Conservation (phyloP, 139 green algal species). For the Chlamydomonas schloesseri region DNA sequence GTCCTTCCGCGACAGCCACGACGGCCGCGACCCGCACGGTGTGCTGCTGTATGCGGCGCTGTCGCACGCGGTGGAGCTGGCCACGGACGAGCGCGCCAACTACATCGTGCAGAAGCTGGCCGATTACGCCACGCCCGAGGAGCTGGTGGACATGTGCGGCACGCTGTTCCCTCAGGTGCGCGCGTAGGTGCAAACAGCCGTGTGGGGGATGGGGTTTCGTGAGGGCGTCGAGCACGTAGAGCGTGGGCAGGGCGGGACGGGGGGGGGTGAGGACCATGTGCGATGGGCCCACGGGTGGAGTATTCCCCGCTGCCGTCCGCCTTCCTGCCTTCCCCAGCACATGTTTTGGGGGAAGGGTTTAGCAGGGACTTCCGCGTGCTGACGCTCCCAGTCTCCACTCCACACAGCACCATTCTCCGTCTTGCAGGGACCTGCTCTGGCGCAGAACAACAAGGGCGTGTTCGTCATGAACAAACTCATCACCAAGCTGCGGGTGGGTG, state of each 20-base stretch:
- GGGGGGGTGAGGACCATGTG: too few species aligned
- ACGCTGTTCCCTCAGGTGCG: slow-evolving; percentile 27
- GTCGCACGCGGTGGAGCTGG: slow-evolving; percentile 43
- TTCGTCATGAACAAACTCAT: slow-evolving; percentile 46
- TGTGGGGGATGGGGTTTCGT: background rate
- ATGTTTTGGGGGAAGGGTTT: too few species aligned
- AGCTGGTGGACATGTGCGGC: slow-evolving; percentile 32
- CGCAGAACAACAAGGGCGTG: slow-evolving; percentile 51
- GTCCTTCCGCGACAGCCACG: background rate
- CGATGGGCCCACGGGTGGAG: too few species aligned
- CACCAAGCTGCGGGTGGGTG: background rate
- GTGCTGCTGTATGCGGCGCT: slow-evolving; percentile 41
- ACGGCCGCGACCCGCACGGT: slow-evolving; percentile 19
- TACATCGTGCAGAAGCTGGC: slow-evolving; percentile 48
- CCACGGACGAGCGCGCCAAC: slow-evolving; percentile 44
- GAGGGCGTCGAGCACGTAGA: background rate
- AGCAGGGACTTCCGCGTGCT: too few species aligned
- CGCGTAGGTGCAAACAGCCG: too few species aligned
- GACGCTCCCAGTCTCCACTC: too few species aligned
- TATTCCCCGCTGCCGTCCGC: too few species aligned
- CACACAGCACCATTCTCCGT: background rate
- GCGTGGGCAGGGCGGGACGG: background rate
- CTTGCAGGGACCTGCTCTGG: slow-evolving; percentile 10
- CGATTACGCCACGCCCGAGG: slow-evolving; percentile 12
- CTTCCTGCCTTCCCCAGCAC: too few species aligned